Conservation (phyloP, 1,284 basidiomycete species). For the Hypsizygus ulmarius region DNA sequence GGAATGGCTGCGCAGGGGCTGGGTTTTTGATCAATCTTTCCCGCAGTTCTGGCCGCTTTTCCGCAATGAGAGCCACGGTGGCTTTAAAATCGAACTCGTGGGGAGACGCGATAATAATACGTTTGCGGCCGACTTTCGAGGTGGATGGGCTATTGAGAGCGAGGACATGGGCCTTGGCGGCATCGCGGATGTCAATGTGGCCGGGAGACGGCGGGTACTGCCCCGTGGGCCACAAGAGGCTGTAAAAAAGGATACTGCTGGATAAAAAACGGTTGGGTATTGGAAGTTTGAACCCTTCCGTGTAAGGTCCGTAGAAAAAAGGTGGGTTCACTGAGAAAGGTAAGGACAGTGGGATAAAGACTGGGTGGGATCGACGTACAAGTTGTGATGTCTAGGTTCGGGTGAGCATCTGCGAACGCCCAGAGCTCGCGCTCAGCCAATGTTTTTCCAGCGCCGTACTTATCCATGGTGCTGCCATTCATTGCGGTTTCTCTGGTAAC, state of each 20-base stretch:
- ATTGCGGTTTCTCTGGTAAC: constrained; percentile 21
- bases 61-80: no score
- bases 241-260: constrained; percentile 26
- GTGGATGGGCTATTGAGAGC: constrained; percentile 1
- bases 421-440: constrained; percentile 27
- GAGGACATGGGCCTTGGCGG: constrained; percentile 7
- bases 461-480: constrained; percentile 7
- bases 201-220: constrained; percentile 20
- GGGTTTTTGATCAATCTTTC: neutral
- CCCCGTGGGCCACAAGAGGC: constrained; percentile 25
- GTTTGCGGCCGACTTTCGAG: neutral
- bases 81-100: neutral
- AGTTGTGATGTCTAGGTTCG: constrained; percentile 21
- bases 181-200: constrained; percentile 31
- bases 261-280: constrained; percentile 25
- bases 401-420: constrained; percentile 25
- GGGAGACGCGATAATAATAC: neutral
- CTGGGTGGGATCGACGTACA: neutral
- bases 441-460: constrained; percentile 26
- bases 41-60: constrained; percentile 3
- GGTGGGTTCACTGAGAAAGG: constrained; percentile 22
- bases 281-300: constrained; percentile 22
- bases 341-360: neutral
- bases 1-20: neutral
- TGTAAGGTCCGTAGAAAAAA: constrained; percentile 27